Evolutionary conservation across 768 basidiomycete genomes (phyloP), one percentile per base, ranked within the genome.

Genomic region (Tephrocybe rancida): DNA sequence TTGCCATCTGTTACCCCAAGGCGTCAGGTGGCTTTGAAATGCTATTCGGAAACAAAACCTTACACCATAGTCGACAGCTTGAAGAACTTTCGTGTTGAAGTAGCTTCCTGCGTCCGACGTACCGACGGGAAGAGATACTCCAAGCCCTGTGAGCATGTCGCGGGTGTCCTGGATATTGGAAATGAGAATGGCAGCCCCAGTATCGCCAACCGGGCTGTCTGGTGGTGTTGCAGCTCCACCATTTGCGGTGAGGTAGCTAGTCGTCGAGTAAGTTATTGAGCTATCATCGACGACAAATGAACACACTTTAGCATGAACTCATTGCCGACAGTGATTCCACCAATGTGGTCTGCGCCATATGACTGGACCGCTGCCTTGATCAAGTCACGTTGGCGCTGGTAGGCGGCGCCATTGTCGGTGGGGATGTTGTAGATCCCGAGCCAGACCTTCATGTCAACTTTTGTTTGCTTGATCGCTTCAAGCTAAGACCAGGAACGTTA

Each of bases 321-420:
- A 65, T 97, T 96, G 29, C 96, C 95, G 29, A 97, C 95, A 11
- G 88, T 95, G 34, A 98, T 64, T 8, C 96, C 96, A 0, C 72
- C 74, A 48, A 98, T 82, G 61, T 94, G 69, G 54, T 81, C 81
- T 2, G 82, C 80, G 27, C 95, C 95, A 65, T 87, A 98, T 1
- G 82, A 85, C 65, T 87, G 66, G 49, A 98, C 72, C 8, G 88
- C 93, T 2, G 74, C 66, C 57, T 85, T 70, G 51, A 95, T 82
- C n/a, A 71, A 68, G 55, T 81, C 78, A 19, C 81, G 81, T 68
- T 99, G 96, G 34, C 88, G 82, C 0, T 67, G 46, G 66, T 95
- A 97, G 3, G 91, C 87, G 0, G 80, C 73, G 21, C 78, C 74
- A 34, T 84, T 80, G 70, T 93, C 90, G 3, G 78, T 82, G 30